phyloP scores from a whole-genome alignment of 1,284 basidiomycete species.

The Pseudozyma tsukubaensis region DNA sequence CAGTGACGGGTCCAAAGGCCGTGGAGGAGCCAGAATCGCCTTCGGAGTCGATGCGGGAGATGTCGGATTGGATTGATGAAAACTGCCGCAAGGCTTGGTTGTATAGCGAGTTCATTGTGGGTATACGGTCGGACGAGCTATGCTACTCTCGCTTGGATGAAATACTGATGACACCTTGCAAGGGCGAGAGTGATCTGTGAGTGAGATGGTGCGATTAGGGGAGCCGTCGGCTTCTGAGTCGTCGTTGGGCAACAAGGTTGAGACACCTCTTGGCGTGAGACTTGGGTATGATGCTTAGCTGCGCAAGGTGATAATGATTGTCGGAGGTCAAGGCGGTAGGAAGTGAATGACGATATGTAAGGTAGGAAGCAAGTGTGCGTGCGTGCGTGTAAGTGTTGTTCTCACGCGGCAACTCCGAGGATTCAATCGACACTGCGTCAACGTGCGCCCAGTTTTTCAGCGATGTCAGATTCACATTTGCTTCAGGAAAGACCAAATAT shows the following conservation, averaged over 20 bases:
- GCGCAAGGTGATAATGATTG: too few relatives aligned
- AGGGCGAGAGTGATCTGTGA: neutral
- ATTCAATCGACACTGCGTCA: slow-evolving; percentile 1
- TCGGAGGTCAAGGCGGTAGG: too few relatives aligned
- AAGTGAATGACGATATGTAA: neutral
- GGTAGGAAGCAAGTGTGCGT: neutral
- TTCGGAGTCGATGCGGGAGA: slow-evolving; percentile 55
- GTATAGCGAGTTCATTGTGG: slow-evolving; percentile 66
- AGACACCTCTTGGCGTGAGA: too few relatives aligned
- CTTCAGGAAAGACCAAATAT: neutral
- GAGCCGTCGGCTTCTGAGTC: too few relatives aligned
- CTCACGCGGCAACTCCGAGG: neutral
- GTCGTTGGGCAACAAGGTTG: too few relatives aligned
- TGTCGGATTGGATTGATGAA: slow-evolving; percentile 64
- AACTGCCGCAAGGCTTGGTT: slow-evolving; percentile 66
- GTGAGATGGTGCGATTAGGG: slow-evolving; percentile 1
- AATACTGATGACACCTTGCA: neutral
- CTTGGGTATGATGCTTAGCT: too few relatives aligned
- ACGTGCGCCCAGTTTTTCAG: slow-evolving; percentile 13
- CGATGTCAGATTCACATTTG: slow-evolving; percentile 4
- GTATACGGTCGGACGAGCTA: neutral
- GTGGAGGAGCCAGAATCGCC: slow-evolving; percentile 26
- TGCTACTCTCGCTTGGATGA: neutral
- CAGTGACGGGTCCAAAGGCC: slow-evolving; percentile 55
- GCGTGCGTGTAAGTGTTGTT: slow-evolving; percentile 13